Conservation (phyloP, 2,329 filamentous ascomycete species). For the Talaromyces verruculosus region DNA sequence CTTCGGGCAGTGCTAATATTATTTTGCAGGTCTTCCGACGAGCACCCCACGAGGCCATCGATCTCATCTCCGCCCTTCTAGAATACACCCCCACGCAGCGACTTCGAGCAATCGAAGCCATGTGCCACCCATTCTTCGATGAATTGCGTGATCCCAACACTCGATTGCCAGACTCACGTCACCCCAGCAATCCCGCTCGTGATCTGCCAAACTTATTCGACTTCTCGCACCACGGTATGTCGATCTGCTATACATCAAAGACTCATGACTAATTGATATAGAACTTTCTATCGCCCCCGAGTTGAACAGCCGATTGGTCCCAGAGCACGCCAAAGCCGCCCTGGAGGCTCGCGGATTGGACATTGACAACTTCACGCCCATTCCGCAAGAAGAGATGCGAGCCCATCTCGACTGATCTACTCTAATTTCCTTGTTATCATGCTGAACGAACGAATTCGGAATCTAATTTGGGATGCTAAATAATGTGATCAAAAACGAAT, state of each 20-base stretch:
- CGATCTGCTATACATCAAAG: background rate
- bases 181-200: constrained; percentile 74
- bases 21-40: constrained; percentile 79
- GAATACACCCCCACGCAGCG: constrained; percentile 98
- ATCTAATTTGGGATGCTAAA: constrained; percentile 38
- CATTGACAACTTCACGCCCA: constrained; percentile 87
- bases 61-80: constrained; percentile 86
- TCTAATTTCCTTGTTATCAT: constrained; percentile 18
- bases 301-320: constrained; percentile 85
- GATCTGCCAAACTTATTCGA: constrained; percentile 89
- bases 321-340: constrained; percentile 72
- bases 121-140: constrained; percentile 98
- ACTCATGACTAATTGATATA: constrained; percentile 40
- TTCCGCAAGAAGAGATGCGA: constrained; percentile 95
- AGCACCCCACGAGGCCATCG: constrained; percentile 88
- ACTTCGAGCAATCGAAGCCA: constrained; percentile 87
- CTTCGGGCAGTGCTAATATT: background rate
- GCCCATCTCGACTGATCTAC: constrained; percentile 82
- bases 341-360: constrained; percentile 79
- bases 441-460: constrained; percentile 25
- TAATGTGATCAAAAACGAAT: constrained; percentile 28
- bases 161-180: constrained; percentile 88
- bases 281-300: constrained; percentile 94
- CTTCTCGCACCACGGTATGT: constrained; percentile 88
- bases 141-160: constrained; percentile 91